Evolutionary conservation across 805 yeast species (phyloP).

Genomic region (Lipomyces yamanashiensis): DNA sequence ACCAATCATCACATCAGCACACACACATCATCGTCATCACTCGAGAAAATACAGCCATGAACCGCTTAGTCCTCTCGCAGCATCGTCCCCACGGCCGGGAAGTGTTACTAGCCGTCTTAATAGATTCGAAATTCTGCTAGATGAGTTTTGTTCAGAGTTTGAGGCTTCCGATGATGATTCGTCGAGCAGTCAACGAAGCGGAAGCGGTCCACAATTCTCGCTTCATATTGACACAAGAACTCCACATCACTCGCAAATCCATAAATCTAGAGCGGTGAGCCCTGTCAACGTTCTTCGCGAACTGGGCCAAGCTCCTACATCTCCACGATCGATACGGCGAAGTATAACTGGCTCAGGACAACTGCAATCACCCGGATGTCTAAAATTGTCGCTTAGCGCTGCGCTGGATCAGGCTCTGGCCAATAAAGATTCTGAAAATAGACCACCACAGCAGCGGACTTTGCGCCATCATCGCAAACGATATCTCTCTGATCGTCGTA

Average conservation of each 20-base stretch:
- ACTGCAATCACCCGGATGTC: conserved; percentile 23
- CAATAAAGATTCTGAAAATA: neutral
- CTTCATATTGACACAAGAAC: conserved; percentile 7
- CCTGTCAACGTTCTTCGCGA: conserved; percentile 18
- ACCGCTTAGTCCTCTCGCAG: neutral
- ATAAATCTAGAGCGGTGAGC: conserved; percentile 5
- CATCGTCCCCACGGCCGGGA: conserved; percentile 10
- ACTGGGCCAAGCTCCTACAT: conserved; percentile 17
- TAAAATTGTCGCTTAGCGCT: conserved; percentile 23
- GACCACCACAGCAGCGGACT: neutral
- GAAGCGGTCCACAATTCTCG: conserved; percentile 16
- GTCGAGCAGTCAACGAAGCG: conserved; percentile 3
- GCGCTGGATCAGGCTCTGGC: conserved; percentile 11
- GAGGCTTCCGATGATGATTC: conserved; percentile 29
- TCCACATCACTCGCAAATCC: neutral
- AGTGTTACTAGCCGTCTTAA: conserved; percentile 28
- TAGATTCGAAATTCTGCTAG: conserved; percentile 35
- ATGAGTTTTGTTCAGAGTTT: conserved; percentile 33
- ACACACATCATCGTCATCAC: neutral
- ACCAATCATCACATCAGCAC: neutral
- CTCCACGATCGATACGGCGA: conserved; percentile 1
- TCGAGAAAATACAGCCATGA: neutral
- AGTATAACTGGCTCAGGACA: neutral
- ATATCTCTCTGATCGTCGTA: neutral
- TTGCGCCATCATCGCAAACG: conserved; percentile 1